A percentile compares a stretch with the other conserved stretches of the same genome.
Conservation (phyloP, 495 filamentous ascomycete genomes). For the Penicillium pulvis region DNA sequence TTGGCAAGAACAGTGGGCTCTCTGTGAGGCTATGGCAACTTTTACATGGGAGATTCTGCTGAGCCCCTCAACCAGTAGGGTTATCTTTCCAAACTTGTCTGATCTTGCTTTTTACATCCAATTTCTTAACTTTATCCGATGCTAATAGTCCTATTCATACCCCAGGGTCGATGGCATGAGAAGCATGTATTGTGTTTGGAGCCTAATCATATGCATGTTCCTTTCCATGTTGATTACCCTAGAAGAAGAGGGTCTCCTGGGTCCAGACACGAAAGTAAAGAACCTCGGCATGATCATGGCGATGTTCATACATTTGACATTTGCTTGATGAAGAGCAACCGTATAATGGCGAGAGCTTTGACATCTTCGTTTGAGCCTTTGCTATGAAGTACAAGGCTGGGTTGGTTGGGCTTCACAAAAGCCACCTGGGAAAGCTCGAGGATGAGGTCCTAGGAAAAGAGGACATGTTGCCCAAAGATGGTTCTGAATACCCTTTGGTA, state of each 20-base stretch:
- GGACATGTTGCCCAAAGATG: background rate
- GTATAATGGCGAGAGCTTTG: background rate
- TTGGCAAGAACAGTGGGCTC: constrained; percentile 33
- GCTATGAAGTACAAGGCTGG: background rate
- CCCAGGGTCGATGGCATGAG: constrained; percentile 31
- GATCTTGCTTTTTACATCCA: constrained; percentile 9
- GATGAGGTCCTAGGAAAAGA: background rate
- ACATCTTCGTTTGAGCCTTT: background rate
- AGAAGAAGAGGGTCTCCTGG: constrained; percentile 26
- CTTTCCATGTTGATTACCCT: constrained; percentile 33
- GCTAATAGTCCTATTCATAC: background rate
- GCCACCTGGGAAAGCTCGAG: background rate
- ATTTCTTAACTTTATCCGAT: constrained; percentile 12
- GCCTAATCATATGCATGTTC: constrained; percentile 32
- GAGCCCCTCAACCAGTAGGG: background rate
- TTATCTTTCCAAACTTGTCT: background rate
- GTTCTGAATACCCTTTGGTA: background rate
- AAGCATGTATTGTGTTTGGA: constrained; percentile 11
- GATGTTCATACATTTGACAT: background rate
- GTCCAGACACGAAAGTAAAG: constrained; percentile 33
- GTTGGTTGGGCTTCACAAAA: background rate
- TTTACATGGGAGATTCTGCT: constrained; percentile 7
- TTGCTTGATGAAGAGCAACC: background rate
- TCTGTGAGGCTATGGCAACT: constrained; percentile 35
- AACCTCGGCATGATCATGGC: constrained; percentile 36